Evolutionary conservation across 2,329 filamentous ascomycete species (phyloP), one percentile per base, ranked within the genome.

Genomic region (Amauroascus niger): DNA sequence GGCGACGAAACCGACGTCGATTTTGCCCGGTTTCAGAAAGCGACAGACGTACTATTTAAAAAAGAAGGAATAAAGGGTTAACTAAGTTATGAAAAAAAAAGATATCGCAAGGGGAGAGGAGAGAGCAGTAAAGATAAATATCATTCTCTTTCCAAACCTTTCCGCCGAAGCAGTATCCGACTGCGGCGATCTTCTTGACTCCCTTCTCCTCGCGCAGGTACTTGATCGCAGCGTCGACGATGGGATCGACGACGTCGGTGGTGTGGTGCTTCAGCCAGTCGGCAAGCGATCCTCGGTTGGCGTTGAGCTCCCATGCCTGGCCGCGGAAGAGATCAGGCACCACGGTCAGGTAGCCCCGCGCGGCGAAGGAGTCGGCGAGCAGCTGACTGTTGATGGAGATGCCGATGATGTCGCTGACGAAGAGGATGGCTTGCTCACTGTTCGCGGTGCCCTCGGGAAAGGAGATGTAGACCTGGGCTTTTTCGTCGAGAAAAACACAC

Each of bases 161-260:
- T 53, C 77, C 85, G 35, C 86, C 86, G 60, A 88, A 87, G 70
- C 86, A 89, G 69, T 88, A 88, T 0, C 86, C 86, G 0, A 82
- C 79, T 13, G 75, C 78, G 1, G 79, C 85, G 33, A 89, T 69
- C 58, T 77, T 79, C 65, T 56, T 55, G n/a, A 57, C 35, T 9
- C 55, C 54, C 32, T 50, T n/a, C 3, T 80, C 74, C 50, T 75
- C 73, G 56, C 77, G 77, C 51, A 88, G 65, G 53, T 79, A 75
- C 65, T 80, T 78, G 58, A 80, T 68, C 32, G 71, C 69, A 20
- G 68, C 63, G 53, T 74, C 72, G 13, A 80, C 68, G 54, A 80
- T 71, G 4, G 78, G 78, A 59, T 82, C 79, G 16, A 81, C 73
- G 7, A 65, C 62, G 2, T 68, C 62, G 5, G 69, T 59, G 45